phyloP scores from a whole-genome alignment of 257 asterid species.

The Solanum ossicruentum region DNA sequence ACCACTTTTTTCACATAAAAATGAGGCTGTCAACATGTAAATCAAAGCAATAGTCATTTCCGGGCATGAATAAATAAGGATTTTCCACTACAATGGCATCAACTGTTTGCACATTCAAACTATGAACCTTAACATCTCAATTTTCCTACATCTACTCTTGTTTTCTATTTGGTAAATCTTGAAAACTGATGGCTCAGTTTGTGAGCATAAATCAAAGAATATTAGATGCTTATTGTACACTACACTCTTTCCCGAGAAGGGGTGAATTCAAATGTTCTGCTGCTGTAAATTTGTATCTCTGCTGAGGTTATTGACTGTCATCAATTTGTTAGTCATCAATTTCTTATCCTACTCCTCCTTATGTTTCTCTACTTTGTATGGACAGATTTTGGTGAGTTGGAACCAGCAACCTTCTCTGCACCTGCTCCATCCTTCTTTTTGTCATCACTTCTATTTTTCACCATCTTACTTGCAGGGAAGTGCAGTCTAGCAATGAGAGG shows the following conservation, averaged over 20 bases:
- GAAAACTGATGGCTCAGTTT: constrained; percentile 32
- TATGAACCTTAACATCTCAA: background rate
- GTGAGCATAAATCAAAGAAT: constrained; percentile 20
- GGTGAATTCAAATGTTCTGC: constrained; percentile 10
- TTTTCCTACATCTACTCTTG: background rate
- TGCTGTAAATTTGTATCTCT: constrained; percentile 12
- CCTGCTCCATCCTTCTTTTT: constrained; percentile 5
- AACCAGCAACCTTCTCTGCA: constrained; percentile 8
- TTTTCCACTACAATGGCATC: background rate
- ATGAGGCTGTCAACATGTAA: background rate
- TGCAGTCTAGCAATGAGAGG: constrained; percentile 28
- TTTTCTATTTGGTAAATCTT: background rate
- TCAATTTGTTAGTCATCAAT: constrained; percentile 23
- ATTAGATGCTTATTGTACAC: constrained; percentile 14
- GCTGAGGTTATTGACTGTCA: constrained; percentile 18
- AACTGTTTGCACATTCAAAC: background rate
- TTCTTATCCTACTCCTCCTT: constrained; percentile 12
- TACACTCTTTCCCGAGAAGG: constrained; percentile 11
- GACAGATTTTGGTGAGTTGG: constrained; percentile 11
- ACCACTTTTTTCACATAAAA: background rate
- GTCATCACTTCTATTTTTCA: constrained; percentile 7
- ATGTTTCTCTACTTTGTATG: constrained; percentile 11
- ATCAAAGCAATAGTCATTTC: background rate
- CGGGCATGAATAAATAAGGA: background rate
- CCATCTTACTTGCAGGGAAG: constrained; percentile 16